Evolutionary conservation across 495 filamentous ascomycete species (phyloP), one percentile per base, ranked within the genome.

Genomic region (Aeminium ludgeri): DNA sequence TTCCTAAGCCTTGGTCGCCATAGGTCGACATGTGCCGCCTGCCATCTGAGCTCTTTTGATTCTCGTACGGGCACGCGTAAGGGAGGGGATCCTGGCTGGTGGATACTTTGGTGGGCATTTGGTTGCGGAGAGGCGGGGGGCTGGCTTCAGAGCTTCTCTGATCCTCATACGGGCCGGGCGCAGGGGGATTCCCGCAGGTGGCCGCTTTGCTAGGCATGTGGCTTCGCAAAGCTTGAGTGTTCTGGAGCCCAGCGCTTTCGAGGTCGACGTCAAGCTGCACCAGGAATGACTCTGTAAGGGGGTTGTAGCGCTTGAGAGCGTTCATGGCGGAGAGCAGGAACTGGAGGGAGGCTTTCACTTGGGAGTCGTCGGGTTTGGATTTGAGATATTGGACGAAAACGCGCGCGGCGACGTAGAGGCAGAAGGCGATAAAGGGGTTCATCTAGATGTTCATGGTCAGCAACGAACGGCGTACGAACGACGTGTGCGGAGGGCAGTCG

Each of bases 361-460:
- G 79, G 37, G 74, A 73, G 52, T 96, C 91, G 30, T 86, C 74
- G 5, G 87, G 86, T 13, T 76, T 69, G 30, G 78, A 84, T 59
- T 89, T 96, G 3, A 95, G 66, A 53, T 92, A 94, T 53, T 96
- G 86, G 8, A 95, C 82, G 49, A 96, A 95, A 1, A 96, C 91
- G 11, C 89, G 74, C 30, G 89, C 86, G 7, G 86, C 76, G 20
- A 96, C 85, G 55, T 95, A 99, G 30, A 99, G 66, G 51, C 86
- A 94, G 59, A 96, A 99, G 2, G 86, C 82, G 48, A 89, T 80
- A 55, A 94, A 95, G 0, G 89, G 87, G 49, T 94, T 94, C 76
- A 94, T 82, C 89, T 96, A 53, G 0, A 37, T 10, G 15, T 10
- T 4, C 35, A 20, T 30, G 33, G 16, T 28, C 19, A 32, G 17